phyloP scores from a whole-genome alignment of 768 basidiomycete species.

The Coprinopsis cinerea region DNA sequence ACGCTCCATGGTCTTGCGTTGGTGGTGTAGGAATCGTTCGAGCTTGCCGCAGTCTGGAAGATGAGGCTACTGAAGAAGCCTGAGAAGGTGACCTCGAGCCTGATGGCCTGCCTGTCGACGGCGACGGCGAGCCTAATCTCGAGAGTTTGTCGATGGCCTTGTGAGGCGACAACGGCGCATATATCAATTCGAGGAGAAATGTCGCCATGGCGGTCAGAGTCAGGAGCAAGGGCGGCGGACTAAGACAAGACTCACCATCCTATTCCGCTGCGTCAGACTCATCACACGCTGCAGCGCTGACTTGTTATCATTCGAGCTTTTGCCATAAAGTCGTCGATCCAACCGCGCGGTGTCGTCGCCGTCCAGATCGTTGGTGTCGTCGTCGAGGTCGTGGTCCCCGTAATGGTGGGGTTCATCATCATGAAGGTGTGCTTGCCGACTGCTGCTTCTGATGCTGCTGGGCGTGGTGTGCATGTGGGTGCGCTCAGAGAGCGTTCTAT shows the following conservation, averaged over 20 bases:
- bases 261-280: constrained; percentile 66
- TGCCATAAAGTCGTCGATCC: constrained; percentile 23
- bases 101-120: constrained; percentile 15
- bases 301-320: constrained; percentile 45
- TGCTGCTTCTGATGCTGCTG: constrained; percentile 18
- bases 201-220: constrained; percentile 19
- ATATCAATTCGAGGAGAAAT: constrained; percentile 25
- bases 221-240: constrained; percentile 12
- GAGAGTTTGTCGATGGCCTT: constrained; percentile 69
- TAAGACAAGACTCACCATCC: constrained; percentile 47
- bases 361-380: constrained; percentile 40
- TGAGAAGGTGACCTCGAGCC: constrained; percentile 17
- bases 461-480: background rate
- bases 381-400: constrained; percentile 30
- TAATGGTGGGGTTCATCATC: constrained; percentile 34
- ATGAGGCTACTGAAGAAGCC: constrained; percentile 25
- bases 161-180: constrained; percentile 19
- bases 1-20: constrained; percentile 35
- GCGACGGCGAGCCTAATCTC: constrained; percentile 52
- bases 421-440: constrained; percentile 22
- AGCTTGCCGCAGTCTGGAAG: constrained; percentile 18
- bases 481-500: constrained; percentile 14
- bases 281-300: constrained; percentile 62
- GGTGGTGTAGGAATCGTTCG: constrained; percentile 18
- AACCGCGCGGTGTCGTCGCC: constrained; percentile 63